phyloP scores from a whole-genome alignment of 139 green algal genomes.

The Chlamydomonas applanata region DNA sequence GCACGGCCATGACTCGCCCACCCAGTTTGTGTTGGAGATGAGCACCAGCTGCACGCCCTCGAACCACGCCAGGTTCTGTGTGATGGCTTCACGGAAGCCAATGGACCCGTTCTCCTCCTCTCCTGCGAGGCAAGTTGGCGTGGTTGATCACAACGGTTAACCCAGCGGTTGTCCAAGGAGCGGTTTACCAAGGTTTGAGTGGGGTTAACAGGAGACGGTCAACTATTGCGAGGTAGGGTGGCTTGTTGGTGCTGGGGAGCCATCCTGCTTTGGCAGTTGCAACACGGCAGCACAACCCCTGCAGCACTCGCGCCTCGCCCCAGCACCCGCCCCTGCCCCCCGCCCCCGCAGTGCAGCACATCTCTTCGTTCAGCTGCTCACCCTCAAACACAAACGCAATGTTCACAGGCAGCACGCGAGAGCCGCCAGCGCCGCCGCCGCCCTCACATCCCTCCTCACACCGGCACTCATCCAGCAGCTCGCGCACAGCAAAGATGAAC shows the following conservation, averaged over 20 bases:
- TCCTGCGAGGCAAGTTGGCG: no score
- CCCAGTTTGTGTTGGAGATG: slow-evolving; percentile 83
- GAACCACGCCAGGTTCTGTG: slow-evolving; percentile 56
- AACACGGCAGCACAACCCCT: no score
- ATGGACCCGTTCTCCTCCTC: slow-evolving; percentile 87
- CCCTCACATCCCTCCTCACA: not conserved
- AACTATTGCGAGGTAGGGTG: no score
- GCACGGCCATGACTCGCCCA: slow-evolving; percentile 89
- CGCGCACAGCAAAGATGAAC: slow-evolving; percentile 83
- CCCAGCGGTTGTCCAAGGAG: no score
- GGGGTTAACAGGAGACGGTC: no score
- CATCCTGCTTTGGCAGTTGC: no score
- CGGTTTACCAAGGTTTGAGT: no score
- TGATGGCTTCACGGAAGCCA: slow-evolving; percentile 77
- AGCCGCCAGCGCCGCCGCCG: not conserved
- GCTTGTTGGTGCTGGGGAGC: no score
- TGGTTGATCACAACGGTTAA: no score
- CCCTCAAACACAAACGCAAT: slow-evolving; percentile 91
- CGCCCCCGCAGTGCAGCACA: no score
- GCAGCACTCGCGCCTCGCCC: no score
- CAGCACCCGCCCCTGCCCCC: no score
- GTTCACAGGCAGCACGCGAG: slow-evolving; percentile 78
- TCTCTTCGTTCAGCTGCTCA: not conserved
- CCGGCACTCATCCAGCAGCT: slow-evolving; percentile 67
- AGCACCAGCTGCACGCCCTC: slow-evolving; percentile 76